These are phyloP conservation scores for Phytophthora boehmeriae DNA, from an alignment of 352 stramenopile species.

Conservation along the genomic window DNA sequence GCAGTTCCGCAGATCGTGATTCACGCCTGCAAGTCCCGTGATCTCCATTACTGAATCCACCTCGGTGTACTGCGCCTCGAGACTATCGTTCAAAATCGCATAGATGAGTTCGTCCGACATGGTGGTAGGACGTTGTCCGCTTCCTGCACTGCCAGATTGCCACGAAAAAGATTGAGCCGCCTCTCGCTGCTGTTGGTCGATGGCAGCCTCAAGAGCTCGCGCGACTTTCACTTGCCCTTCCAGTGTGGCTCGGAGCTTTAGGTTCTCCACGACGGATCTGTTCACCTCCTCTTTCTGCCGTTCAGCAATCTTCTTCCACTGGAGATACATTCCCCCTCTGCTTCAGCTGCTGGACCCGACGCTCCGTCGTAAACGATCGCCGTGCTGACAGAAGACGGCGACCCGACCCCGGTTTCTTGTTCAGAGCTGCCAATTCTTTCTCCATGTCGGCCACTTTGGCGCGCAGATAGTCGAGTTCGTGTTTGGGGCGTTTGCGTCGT, in stretches of 20 bases:
- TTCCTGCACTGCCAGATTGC: background rate
- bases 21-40: constrained; percentile 16
- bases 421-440: constrained; percentile 24
- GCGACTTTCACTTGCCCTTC: constrained; percentile 39
- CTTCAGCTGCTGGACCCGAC: background rate
- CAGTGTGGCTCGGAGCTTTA: constrained; percentile 34
- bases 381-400: constrained; percentile 13
- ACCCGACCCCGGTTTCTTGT: constrained; percentile 13
- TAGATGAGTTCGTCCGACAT: constrained; percentile 33
- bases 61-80: constrained; percentile 29
- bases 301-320: constrained; percentile 38
- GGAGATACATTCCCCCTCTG: constrained; percentile 18
- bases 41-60: constrained; percentile 26
- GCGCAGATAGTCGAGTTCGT: constrained; percentile 45
- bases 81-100: constrained; percentile 22
- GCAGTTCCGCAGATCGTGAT: constrained; percentile 35
- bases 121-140: background rate
- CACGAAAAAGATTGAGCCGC: constrained; percentile 24
- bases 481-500: constrained; percentile 43
- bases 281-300: constrained; percentile 36
- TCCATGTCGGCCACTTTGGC: constrained; percentile 42
- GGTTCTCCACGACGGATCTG: constrained; percentile 33
- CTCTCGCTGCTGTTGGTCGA: constrained; percentile 39
- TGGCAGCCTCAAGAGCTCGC: constrained; percentile 33
- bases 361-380: constrained; percentile 20